phyloP scores from a whole-genome alignment of 495 filamentous ascomycete species.

The Elasticomyces elasticus region DNA sequence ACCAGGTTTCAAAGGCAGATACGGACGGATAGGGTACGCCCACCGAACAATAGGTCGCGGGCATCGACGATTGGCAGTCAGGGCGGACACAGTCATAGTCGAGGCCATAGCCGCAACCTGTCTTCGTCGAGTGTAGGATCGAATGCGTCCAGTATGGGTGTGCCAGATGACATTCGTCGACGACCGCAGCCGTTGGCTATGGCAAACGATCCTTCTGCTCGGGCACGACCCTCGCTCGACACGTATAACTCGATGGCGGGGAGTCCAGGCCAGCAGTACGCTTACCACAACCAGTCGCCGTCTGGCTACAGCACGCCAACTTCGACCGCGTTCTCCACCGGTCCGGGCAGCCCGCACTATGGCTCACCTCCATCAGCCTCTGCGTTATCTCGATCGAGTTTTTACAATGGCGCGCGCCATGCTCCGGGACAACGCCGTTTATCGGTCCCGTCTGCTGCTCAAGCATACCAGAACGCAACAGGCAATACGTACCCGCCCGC shows the following conservation, averaged over 20 bases:
- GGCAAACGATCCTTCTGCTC: slow-evolving; percentile 54
- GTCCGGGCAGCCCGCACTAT: slow-evolving; percentile 63
- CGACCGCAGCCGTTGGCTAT: slow-evolving; percentile 77
- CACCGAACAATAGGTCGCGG: slow-evolving; percentile 58
- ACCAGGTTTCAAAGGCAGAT: slow-evolving; percentile 92
- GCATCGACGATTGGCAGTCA: slow-evolving; percentile 63
- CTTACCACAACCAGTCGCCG: slow-evolving; percentile 48
- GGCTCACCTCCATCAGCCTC: slow-evolving; percentile 58
- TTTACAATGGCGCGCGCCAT: slow-evolving; percentile 56
- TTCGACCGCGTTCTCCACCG: slow-evolving; percentile 63
- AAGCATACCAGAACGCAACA: slow-evolving; percentile 63
- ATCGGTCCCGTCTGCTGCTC: slow-evolving; percentile 66
- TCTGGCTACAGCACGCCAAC: slow-evolving; percentile 68
- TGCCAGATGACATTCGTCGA: slow-evolving; percentile 50
- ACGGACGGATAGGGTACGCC: slow-evolving; percentile 70
- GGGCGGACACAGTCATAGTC: slow-evolving; percentile 48
- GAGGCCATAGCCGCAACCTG: slow-evolving; percentile 74
- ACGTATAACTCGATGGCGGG: slow-evolving; percentile 42
- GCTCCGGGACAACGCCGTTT: slow-evolving; percentile 64
- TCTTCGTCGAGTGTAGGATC: slow-evolving; percentile 80
- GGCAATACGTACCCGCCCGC: slow-evolving; percentile 42
- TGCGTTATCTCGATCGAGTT: slow-evolving; percentile 50
- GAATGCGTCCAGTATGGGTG: slow-evolving; percentile 59
- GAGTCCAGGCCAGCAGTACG: slow-evolving; percentile 33
- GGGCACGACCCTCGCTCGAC: slow-evolving; percentile 54